Evolutionary conservation across 768 basidiomycete genomes (phyloP).

Genomic region (Rickenella mellea): DNA sequence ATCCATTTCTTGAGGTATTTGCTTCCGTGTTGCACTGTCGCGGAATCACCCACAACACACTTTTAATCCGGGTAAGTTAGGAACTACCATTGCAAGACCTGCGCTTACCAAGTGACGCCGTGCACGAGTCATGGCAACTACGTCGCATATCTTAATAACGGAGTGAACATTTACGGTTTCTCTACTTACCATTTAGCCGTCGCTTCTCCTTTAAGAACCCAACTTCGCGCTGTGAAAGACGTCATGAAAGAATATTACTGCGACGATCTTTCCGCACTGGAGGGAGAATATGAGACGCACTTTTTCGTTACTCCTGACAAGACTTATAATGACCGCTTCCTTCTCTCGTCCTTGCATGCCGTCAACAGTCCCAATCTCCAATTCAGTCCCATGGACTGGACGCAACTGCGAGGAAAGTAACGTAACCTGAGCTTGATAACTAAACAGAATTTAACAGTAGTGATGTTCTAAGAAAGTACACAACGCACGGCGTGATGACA

Average conservation of each 20-base stretch:
- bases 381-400: slow-evolving; percentile 49
- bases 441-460: slow-evolving; percentile 14
- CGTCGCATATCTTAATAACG: not conserved
- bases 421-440: slow-evolving; percentile 92
- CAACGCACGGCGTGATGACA: slow-evolving; percentile 71
- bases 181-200: slow-evolving; percentile 71
- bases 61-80: slow-evolving; percentile 17
- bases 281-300: slow-evolving; percentile 23
- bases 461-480: not conserved
- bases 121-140: slow-evolving; percentile 89
- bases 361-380: slow-evolving; percentile 93
- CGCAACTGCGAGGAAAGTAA: slow-evolving; percentile 71
- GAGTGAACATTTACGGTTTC: not conserved
- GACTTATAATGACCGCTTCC: slow-evolving; percentile 84
- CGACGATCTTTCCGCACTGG: not conserved
- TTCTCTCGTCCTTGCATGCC: slow-evolving; percentile 97
- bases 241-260: slow-evolving; percentile 6
- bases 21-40: slow-evolving; percentile 80
- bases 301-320: slow-evolving; percentile 87
- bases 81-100: not conserved
- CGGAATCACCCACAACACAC: slow-evolving; percentile 93
- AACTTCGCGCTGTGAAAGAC: slow-evolving; percentile 57
- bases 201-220: slow-evolving; percentile 93
- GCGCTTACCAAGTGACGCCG: slow-evolving; percentile 74
- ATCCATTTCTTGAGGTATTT: slow-evolving; percentile 85